Evolutionary conservation across 2,329 filamentous ascomycete genomes (phyloP), one percentile per base, ranked within the genome.

Genomic region (Bipolaris bicolor): DNA sequence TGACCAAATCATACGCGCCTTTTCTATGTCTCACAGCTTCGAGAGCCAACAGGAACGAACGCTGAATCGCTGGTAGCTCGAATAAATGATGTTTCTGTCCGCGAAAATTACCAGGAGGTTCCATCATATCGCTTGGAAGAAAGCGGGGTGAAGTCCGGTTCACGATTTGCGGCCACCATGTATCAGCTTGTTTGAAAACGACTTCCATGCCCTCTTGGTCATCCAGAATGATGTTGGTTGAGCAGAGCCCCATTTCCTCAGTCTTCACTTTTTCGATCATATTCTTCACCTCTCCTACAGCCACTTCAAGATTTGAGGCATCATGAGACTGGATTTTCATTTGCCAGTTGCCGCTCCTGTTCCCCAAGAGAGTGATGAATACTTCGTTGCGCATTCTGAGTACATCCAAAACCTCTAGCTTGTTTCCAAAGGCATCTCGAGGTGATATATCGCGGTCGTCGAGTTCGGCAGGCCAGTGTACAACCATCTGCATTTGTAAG

Each of bases 341-440:
- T 40, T 61, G 40, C 59, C 60, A 60, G 10, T 43, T 15, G 16
- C 56, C 57, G 10, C 24, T 18, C 4, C 49, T 15, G 26, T 49
- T 51, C 16, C 52, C 58, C 11, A 62, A 24, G 2, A 67, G 61
- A 10, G 54, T 58, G 29, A 77, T 72, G 53, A 54, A 76, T 1
- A 75, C 72, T 48, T 68, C 55, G 16, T 71, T 60, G 6, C 62
- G 53, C 37, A 61, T 67, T 5, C 73, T 60, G 22, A 76, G 68
- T 2, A 54, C 40, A 34, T 76, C 65, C 2, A 77, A 51, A 4
- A 41, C 58, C 56, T 72, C 68, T 2, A 75, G 63, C 34, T 66
- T 68, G 49, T 61, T 58, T 5, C 71, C 69, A 34, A 77, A 72
- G 1, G 55, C 64, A 46, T 68, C 63, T 26, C 63, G 59, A n/a